Conservation (phyloP, 1,284 basidiomycete genomes). For the Pseudozyma sp. region DNA sequence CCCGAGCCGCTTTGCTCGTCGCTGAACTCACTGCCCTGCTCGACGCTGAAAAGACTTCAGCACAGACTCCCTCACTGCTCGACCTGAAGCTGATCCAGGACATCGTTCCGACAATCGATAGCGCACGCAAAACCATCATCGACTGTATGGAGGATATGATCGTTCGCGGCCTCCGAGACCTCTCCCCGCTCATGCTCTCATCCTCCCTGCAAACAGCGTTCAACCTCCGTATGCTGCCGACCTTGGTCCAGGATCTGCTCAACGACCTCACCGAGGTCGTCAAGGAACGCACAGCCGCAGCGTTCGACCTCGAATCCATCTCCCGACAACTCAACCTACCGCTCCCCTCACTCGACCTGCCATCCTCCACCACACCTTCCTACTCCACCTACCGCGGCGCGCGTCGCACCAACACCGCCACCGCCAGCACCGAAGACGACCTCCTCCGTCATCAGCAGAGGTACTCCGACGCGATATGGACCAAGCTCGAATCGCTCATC, state of each 20-base stretch:
- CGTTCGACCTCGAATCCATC: slow-evolving; percentile 87
- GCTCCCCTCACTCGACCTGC: slow-evolving; percentile 13
- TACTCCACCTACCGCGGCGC: slow-evolving; percentile 30
- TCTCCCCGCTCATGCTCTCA: slow-evolving; percentile 76
- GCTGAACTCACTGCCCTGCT: slow-evolving; percentile 33
- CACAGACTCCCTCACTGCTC: slow-evolving; percentile 59
- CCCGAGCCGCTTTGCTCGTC: slow-evolving; percentile 49
- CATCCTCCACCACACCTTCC: neutral
- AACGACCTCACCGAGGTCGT: slow-evolving; percentile 85
- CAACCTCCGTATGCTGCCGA: slow-evolving; percentile 85
- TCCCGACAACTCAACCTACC: slow-evolving; percentile 78
- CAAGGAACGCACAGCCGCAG: slow-evolving; percentile 78
- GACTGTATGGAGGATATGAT: slow-evolving; percentile 64
- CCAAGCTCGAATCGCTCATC: slow-evolving; percentile 81
- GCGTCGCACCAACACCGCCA: slow-evolving; percentile 70
- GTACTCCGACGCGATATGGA: slow-evolving; percentile 85
- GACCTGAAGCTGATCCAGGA: slow-evolving; percentile 41
- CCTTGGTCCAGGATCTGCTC: slow-evolving; percentile 83
- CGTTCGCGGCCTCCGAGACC: slow-evolving; percentile 55
- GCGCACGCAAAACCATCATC: slow-evolving; percentile 40
- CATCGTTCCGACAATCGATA: slow-evolving; percentile 37
- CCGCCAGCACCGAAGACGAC: slow-evolving; percentile 85
- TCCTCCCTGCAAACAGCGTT: slow-evolving; percentile 93
- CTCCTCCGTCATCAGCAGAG: slow-evolving; percentile 75
- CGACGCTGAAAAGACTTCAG: neutral